A percentile compares a stretch with the other conserved stretches of the same genome.
Conservation (phyloP, 2,329 filamentous ascomycete genomes). For the Dryadomyces quercivorus region DNA sequence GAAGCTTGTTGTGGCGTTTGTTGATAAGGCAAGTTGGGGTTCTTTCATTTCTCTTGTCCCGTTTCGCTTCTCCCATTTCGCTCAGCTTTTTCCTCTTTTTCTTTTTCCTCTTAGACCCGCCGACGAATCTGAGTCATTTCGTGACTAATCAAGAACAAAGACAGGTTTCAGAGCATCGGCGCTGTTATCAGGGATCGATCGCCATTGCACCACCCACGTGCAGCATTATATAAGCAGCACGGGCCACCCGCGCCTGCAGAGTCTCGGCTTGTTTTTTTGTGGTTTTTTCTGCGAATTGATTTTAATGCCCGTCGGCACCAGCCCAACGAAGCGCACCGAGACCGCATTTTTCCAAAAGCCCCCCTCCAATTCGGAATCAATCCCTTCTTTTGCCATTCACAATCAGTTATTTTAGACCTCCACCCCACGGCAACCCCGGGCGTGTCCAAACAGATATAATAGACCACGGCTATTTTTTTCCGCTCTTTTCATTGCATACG, state of each 20-base stretch:
- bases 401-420: constrained; percentile 1
- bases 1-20: neutral
- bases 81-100: too few species aligned
- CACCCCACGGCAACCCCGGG: neutral
- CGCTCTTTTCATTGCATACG: neutral
- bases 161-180: neutral
- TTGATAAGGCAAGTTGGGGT: neutral
- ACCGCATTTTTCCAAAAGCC: neutral
- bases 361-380: neutral
- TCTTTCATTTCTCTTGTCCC: neutral
- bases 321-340: neutral
- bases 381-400: neutral
- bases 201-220: constrained; percentile 5
- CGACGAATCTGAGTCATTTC: neutral
- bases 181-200: neutral
- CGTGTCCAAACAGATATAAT: neutral
- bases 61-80: neutral
- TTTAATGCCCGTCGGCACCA: neutral
- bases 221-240: neutral
- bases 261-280: neutral
- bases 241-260: neutral
- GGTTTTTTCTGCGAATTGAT: neutral
- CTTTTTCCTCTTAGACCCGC: too few species aligned
- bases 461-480: neutral
- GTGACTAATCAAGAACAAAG: neutral